Evolutionary conservation across 495 filamentous ascomycete genomes (phyloP), one percentile per base, ranked within the genome.

Genomic region (Collariella sp.): DNA sequence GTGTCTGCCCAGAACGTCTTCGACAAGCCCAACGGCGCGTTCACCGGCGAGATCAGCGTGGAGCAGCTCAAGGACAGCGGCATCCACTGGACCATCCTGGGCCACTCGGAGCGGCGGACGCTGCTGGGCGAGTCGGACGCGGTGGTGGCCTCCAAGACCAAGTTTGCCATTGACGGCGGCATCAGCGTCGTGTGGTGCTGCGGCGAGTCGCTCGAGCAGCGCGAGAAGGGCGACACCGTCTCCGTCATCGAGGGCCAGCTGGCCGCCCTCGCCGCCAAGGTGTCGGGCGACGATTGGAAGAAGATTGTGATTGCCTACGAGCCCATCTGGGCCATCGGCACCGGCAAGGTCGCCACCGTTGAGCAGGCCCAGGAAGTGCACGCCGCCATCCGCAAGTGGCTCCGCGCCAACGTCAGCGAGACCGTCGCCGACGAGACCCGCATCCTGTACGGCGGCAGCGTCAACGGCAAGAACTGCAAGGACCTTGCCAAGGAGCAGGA

Each of bases 281-380:
- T 88, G 63, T 63, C 76, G 78, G 50, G 39, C 16, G 66, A 88
- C 42, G 84, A 96, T 72, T 98, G 93, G 93, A 77, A 72, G 50
- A 94, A 93, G 75, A 83, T 98, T 61, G 91, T 97, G 70, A 81
- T 98, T 63, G 94, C 93, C 62, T 98, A 98, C 70, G 94, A 98
- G 80, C 93, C 93, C 61, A 91, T 98, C 76, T 98, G 93, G 91
- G 94, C 91, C 62, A 97, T 97, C 66, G 93, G 94, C 56, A 97
- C 93, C 57, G 93, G 93, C 65, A 96, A 96, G 77, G 93, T 97
- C 55, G 93, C 93, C 62, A 90, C 83, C 47, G 91, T 88, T 41
- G 77, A 89, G 76, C 89, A 96, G 76, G 89, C 90, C 52, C 90
- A 96, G 77, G 89, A 96, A 72, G 90, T 93, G 54, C 93, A 98